Evolutionary conservation across 352 stramenopile genomes (phyloP), one percentile per base, ranked within the genome.

Genomic region (Globisporangium abappressorium): DNA sequence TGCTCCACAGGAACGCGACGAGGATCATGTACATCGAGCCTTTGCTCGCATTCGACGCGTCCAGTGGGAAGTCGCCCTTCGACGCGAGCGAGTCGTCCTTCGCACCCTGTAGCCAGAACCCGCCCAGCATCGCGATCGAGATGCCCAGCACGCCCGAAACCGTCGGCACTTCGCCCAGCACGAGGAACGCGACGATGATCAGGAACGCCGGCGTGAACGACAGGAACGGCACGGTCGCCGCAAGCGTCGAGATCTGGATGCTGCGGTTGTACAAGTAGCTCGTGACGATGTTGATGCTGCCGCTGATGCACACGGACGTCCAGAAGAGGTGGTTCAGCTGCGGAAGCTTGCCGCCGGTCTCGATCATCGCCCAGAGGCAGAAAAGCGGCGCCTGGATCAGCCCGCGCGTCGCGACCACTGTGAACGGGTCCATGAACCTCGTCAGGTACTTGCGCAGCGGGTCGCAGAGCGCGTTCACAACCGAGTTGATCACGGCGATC

Each of bases 381-480:
- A 93, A 93, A 0, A 93, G 61, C 38, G 85, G 85, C 62, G 79
- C 85, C 62, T 93, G 85, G 38, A 93, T 74, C 3, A 93, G 73
- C 9, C 85, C 85, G 41, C 85, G 84, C 61, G 79, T 67, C 1
- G 85, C 85, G 34, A 93, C 85, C 24, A 93, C 66, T 70, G 86
- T 82, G 72, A 93, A 93, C 58, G 85, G 85, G 65, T 93, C 83
- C 84, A 93, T 91, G 73, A 90, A 93, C 60, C 76, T 78, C 49
- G 85, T 93, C 70, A 93, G 70, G 65, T 93, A 91, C 80, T 93
- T 93, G 79, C 85, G 85, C 79, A 93, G 71, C 63, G 85, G 85
- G 67, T 93, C 85, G 60, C 82, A 91, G 15, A 93, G 78, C 60
- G 85, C 85, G 56, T 89, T 92, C 28, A 92, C 84, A 41, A 91